These are phyloP conservation scores for Teratosphaeriaceae sp. DNA, from an alignment of 2,329 filamentous ascomycete species.

Conservation along the genomic window DNA sequence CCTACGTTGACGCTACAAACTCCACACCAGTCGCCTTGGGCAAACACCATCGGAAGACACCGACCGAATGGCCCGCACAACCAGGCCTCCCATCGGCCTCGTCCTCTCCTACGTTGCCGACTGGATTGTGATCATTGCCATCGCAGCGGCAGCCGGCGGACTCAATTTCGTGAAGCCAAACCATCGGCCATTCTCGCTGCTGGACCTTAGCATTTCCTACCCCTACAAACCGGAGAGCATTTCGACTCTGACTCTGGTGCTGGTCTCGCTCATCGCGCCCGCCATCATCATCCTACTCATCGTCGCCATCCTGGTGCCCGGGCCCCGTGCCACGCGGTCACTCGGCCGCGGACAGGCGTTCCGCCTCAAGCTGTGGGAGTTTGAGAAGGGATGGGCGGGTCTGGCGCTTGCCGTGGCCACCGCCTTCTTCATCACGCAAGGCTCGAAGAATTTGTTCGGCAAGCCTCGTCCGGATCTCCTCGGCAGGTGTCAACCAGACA, in stretches of 20 bases:
- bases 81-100: conserved; percentile 34
- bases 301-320: conserved; percentile 64
- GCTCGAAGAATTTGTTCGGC: conserved; percentile 83
- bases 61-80: not conserved
- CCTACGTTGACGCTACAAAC: too few species aligned
- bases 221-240: conserved; percentile 70
- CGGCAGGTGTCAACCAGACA: conserved; percentile 70
- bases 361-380: conserved; percentile 83
- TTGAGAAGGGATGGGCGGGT: conserved; percentile 77
- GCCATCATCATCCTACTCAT: conserved; percentile 62
- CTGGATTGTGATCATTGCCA: conserved; percentile 58
- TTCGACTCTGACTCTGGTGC: conserved; percentile 55
- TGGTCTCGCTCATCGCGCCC: conserved; percentile 60
- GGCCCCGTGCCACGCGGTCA: conserved; percentile 48
- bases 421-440: conserved; percentile 75
- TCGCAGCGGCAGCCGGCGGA: conserved; percentile 17
- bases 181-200: conserved; percentile 63
- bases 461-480: conserved; percentile 80
- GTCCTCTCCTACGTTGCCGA: conserved; percentile 64
- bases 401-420: conserved; percentile 64
- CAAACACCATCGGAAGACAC: not conserved
- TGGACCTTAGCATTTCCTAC: conserved; percentile 72
- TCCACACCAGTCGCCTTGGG: too few species aligned
- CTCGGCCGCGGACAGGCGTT: conserved; percentile 51
- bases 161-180: conserved; percentile 58